Evolutionary conservation across 108 stramenopile genomes (phyloP), one percentile per base, ranked within the genome.

Genomic region (Seminavis robusta): DNA sequence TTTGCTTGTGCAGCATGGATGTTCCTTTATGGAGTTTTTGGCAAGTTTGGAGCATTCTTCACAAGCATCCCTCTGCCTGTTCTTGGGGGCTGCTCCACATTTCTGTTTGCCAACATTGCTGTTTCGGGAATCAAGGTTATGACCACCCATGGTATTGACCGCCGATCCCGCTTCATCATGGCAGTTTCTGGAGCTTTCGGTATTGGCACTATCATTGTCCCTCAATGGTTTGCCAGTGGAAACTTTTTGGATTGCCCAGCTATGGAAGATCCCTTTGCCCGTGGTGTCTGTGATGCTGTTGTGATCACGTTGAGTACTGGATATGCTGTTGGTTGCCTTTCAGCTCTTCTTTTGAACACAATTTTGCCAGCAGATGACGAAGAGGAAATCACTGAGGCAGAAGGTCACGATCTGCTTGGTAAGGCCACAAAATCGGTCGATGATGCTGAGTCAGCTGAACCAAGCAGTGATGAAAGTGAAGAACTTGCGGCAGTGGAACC

Each of bases 21-120:
- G 19, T 74, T 80, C 29, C 23, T 73, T 13, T 65, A 77, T 56
- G 79, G 79, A 20, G 59, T 77, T 10, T 65, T 80, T 9, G 48
- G 66, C 13, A 80, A 80, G 32, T 41, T 80, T 45, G 76, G 72
- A 19, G 79, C 73, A 13, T 33, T 76, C 10, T 71, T 80, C 52
- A 65, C 76, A 1, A 70, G 68, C n/a, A 80, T 80, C 36, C 79
- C 79, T 20, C 72, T 74, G 38, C 69, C 67, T 41, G 79, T 80
- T 19, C 20, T 80, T n/a, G 79, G 79, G 21, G 79, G 79, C 1
- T 65, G 65, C 63, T 59, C 69, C 4, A 71, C 65, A 50, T 71
- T 71, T 27, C 31, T 71, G 21, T 71, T 71, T 38, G 19, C 36
- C 29, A 71, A 71, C 28, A 64, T 71, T 13, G 29, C 65, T 3